phyloP scores from a whole-genome alignment of 2,329 filamentous ascomycete species.

The Huntiella moniliformis region DNA sequence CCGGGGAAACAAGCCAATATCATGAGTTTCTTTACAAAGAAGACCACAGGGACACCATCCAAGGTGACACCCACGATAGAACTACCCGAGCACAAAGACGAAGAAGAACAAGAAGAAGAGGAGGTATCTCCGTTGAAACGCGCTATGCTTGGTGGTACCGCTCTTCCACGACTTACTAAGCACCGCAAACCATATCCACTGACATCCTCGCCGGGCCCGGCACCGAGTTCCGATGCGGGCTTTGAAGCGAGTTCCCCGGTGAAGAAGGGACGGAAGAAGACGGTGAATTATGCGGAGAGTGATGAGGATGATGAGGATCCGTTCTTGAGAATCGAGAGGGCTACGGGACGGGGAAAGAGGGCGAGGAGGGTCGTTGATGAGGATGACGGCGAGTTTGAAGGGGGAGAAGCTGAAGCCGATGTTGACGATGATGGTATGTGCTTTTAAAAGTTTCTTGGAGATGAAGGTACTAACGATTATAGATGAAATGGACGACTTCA shows the following conservation, averaged over 20 bases:
- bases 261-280: constrained; percentile 22
- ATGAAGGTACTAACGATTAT: constrained; percentile 1
- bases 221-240: constrained; percentile 51
- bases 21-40: constrained; percentile 25
- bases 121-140: constrained; percentile 18
- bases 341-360: constrained; percentile 12
- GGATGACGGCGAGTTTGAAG: constrained; percentile 54
- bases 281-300: constrained; percentile 39
- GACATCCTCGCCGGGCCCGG: constrained; percentile 45
- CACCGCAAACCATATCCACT: constrained; percentile 22
- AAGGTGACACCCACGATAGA: constrained; percentile 15
- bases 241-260: no score
- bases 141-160: constrained; percentile 23
- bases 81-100: not conserved
- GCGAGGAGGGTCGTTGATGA: constrained; percentile 45
- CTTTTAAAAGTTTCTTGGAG: not conserved
- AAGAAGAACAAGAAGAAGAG: constrained; percentile 1
- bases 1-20: constrained; percentile 24
- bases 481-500: constrained; percentile 69
- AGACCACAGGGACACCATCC: constrained; percentile 17
- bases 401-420: constrained; percentile 28
- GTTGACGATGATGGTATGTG: constrained; percentile 42
- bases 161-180: constrained; percentile 17
- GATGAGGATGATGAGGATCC: constrained; percentile 58
- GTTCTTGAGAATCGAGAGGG: constrained; percentile 11